Conservation (phyloP, 352 stramenopile genomes). For the Pythium pyrilobum region DNA sequence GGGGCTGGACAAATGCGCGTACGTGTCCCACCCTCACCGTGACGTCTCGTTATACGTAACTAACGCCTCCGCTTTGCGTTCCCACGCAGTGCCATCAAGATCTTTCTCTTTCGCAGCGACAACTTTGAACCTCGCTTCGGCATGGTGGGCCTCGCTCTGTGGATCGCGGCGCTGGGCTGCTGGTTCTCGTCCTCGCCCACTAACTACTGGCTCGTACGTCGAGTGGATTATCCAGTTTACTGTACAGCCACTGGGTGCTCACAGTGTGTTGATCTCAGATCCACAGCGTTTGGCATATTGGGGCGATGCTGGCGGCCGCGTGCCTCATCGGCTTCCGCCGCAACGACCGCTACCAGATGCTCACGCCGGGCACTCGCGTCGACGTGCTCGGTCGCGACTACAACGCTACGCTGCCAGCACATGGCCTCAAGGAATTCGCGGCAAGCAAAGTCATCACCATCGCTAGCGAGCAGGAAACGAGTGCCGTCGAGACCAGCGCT, state of each 20-base stretch:
- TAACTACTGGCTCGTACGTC: conserved; percentile 34
- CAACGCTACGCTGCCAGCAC: not conserved
- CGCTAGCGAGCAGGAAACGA: conserved; percentile 3
- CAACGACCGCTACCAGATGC: conserved; percentile 33
- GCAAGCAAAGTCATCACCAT: conserved; percentile 5
- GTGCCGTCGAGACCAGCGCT: not conserved
- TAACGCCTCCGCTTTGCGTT: not conserved
- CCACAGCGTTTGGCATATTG: conserved; percentile 32
- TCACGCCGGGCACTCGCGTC: conserved; percentile 14
- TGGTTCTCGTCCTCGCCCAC: conserved; percentile 27
- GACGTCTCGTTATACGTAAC: too few relatives aligned
- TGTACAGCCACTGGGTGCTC: not conserved
- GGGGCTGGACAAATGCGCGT: conserved; percentile 15
- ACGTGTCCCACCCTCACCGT: too few relatives aligned
- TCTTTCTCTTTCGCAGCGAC: conserved; percentile 28
- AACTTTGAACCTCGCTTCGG: conserved; percentile 33
- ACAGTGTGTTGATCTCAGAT: conserved; percentile 13
- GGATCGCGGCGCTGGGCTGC: conserved; percentile 25
- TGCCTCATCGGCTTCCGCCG: conserved; percentile 26
- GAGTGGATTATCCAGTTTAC: not conserved
- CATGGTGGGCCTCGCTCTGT: conserved; percentile 22
- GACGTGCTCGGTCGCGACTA: conserved; percentile 24
- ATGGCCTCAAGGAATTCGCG: conserved; percentile 4
- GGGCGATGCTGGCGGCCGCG: conserved; percentile 26
- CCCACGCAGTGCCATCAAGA: conserved; percentile 15